A percentile compares a stretch with the other conserved stretches of the same genome.
Conservation (phyloP, 2,329 filamentous ascomycete genomes). For the Cryoendolithus antarcticus region DNA sequence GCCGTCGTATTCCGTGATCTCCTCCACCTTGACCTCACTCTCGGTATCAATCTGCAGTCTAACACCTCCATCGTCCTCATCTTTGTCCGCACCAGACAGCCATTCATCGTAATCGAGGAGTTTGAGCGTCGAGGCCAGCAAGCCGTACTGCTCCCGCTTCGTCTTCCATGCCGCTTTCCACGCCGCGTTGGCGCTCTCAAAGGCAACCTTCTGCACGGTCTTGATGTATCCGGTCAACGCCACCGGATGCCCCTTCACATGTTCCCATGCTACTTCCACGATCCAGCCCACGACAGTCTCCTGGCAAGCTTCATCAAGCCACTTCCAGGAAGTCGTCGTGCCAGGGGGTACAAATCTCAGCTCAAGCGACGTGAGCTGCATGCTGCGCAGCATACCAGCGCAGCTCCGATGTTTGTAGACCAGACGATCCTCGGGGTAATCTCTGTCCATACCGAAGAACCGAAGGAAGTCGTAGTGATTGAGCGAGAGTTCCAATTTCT, state of each 20-base stretch:
- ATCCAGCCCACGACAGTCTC: slow-evolving; percentile 12
- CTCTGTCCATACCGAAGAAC: slow-evolving; percentile 13
- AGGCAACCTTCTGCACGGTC: slow-evolving; percentile 11
- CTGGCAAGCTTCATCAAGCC: slow-evolving; percentile 13
- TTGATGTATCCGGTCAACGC: slow-evolving; percentile 15
- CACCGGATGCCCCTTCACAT: slow-evolving; percentile 15
- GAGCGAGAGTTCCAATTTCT: slow-evolving; percentile 12
- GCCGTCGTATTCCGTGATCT: too few relatives aligned
- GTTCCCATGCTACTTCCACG: slow-evolving; percentile 12
- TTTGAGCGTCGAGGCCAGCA: not conserved
- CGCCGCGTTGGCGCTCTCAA: slow-evolving; percentile 7
- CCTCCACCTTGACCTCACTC: too few relatives aligned
- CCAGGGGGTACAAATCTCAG: too few relatives aligned
- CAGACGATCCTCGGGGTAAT: not conserved
- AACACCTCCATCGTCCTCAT: too few relatives aligned
- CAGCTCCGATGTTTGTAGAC: not conserved
- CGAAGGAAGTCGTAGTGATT: slow-evolving; percentile 11
- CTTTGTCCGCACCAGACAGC: too few relatives aligned
- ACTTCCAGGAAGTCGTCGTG: not conserved
- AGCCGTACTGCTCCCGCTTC: too few relatives aligned
- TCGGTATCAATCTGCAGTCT: too few relatives aligned
- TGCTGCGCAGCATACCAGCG: too few relatives aligned
- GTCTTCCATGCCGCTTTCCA: too few relatives aligned
- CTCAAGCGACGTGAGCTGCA: too few relatives aligned
- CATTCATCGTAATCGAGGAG: not conserved